These are phyloP conservation scores for Isoetes taiwanensis DNA, from an alignment of 75 land plant genomes.

Conservation along the genomic window DNA sequence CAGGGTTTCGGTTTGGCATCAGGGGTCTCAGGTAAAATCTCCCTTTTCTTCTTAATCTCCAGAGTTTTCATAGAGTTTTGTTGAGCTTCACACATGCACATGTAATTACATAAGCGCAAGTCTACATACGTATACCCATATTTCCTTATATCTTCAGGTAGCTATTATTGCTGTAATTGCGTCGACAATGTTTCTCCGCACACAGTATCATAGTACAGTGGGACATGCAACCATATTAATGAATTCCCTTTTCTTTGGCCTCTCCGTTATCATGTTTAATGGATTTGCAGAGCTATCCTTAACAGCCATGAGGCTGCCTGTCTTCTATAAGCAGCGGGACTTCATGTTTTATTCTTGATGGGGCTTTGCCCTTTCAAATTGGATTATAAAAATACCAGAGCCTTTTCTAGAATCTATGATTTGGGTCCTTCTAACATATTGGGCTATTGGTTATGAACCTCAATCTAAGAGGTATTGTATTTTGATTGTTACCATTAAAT, in stretches of 20 bases:
- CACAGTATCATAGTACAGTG: background rate
- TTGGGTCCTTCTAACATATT: slow-evolving; percentile 4
- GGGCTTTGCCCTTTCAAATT: background rate
- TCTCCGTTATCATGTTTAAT: background rate
- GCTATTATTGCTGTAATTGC: background rate
- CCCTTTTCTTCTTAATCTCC: no score
- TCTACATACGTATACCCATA: no score
- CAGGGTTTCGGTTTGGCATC: no score
- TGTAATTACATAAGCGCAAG: no score
- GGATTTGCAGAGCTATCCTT: background rate
- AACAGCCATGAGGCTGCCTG: background rate
- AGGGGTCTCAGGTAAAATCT: no score
- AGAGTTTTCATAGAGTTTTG: no score
- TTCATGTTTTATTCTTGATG: background rate
- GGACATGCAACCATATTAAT: background rate
- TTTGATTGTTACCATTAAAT: no score
- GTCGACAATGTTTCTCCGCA: background rate
- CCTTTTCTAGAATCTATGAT: background rate
- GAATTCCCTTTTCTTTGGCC: background rate
- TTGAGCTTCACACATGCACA: no score
- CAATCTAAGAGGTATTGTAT: background rate
- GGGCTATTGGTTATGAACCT: slow-evolving; percentile 1
- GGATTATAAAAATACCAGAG: background rate
- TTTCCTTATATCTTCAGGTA: background rate
- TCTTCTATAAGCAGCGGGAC: background rate